Evolutionary conservation across 768 basidiomycete genomes (phyloP), one percentile per base, ranked within the genome.

Genomic region (Tricholoma matsutake): DNA sequence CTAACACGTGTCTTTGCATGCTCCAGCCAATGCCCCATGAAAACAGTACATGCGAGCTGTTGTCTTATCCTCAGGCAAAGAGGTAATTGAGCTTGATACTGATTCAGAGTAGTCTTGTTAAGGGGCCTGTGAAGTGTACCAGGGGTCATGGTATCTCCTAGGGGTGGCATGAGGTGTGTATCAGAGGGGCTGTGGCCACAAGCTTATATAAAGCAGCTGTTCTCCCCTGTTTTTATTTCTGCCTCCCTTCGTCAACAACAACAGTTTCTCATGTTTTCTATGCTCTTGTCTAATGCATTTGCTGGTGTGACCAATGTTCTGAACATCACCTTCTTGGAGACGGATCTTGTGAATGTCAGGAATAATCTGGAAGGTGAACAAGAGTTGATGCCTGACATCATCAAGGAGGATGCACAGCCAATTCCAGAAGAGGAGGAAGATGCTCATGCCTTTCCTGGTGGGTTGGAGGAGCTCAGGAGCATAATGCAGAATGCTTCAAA

Each of bases 341-440:
- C n/a, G 10, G 54, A 55, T 25, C 54, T 34, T 1, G 54, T 4
- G 4, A 39, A 57, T 8, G 22, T 57, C 56, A 18, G 11, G 32
- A 39, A 57, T 45, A 39, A 57, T 31, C 37, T 57, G 7, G 56
- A 57, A 18, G 56, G 56, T 18, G 39, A 57, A n/a, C 56, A 45
- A 14, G 56, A 57, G 39, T 3, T 22, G 14, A 13, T 57, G 29
- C 39, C 56, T 47, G 56, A 57, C 22, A 25, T 41, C 25, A 51
- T 28, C 4, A 51, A 29, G 4, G 49, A 51, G 8, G 49, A 51
- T 51, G 25, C 25, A 14, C 49, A 51, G 37, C 39, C 56, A 25
- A 41, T 39, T 28, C 29, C 41, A 11, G 56, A 57, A 20, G 56
- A 57, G 10, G 37, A 39, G 35, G 43, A 57, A 14, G 39, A 39